These are phyloP conservation scores for Gloeopeniophorella convolvens DNA, from an alignment of 768 basidiomycete genomes.

Conservation along the genomic window DNA sequence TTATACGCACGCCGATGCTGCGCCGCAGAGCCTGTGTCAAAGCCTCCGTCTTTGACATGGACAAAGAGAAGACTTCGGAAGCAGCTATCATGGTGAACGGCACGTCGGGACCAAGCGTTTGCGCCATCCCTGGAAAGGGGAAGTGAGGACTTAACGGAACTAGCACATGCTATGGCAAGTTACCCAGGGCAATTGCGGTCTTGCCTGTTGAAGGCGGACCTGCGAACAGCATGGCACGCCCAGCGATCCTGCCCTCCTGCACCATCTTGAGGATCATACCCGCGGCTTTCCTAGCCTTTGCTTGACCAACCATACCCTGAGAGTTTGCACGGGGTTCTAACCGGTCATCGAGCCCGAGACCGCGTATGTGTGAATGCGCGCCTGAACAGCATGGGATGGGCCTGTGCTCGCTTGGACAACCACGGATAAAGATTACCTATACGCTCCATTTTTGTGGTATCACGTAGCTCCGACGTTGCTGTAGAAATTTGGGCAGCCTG, in stretches of 20 bases:
- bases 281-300: slow-evolving; percentile 92
- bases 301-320: slow-evolving; percentile 98
- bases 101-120: slow-evolving; percentile 87
- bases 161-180: slow-evolving; percentile 29
- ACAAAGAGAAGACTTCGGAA: slow-evolving; percentile 95
- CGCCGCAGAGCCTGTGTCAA: slow-evolving; percentile 94
- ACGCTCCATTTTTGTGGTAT: slow-evolving; percentile 90
- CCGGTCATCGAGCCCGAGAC: slow-evolving; percentile 86
- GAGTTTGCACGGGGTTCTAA: slow-evolving; percentile 84
- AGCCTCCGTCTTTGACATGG: slow-evolving; percentile 98
- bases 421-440: slow-evolving; percentile 47
- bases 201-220: slow-evolving; percentile 97
- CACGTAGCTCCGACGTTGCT: slow-evolving; percentile 72
- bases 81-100: slow-evolving; percentile 98
- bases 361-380: slow-evolving; percentile 92
- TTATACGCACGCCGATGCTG: slow-evolving; percentile 95
- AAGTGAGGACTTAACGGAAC: not conserved
- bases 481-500: slow-evolving; percentile 71
- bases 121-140: slow-evolving; percentile 77
- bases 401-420: slow-evolving; percentile 6
- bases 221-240: slow-evolving; percentile 93
- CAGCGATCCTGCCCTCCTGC: slow-evolving; percentile 91
- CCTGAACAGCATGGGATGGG: slow-evolving; percentile 37
- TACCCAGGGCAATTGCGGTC: slow-evolving; percentile 95
- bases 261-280: slow-evolving; percentile 99